These are phyloP conservation scores for Backusella liffmaniae DNA, from an alignment of 192 early-diverging fungal genomes.

Conservation along the genomic window DNA sequence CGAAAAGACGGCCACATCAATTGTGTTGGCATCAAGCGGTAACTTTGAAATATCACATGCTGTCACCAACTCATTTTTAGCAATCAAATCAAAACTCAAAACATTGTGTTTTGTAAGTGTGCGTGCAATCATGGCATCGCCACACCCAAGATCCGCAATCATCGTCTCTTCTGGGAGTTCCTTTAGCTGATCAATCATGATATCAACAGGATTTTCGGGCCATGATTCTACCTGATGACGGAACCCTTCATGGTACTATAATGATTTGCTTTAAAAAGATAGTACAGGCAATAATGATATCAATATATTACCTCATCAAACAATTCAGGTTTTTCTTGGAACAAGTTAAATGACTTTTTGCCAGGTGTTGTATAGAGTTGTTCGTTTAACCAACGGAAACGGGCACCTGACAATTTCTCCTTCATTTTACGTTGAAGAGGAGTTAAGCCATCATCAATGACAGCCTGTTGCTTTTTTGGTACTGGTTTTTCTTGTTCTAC, in stretches of 20 bases:
- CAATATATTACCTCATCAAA: slow-evolving; percentile 71
- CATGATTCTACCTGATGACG: slow-evolving; percentile 86
- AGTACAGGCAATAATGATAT: not conserved
- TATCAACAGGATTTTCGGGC: slow-evolving; percentile 93
- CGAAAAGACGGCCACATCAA: slow-evolving; percentile 89
- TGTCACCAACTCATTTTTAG: slow-evolving; percentile 73
- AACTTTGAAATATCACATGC: slow-evolving; percentile 92
- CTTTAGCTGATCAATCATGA: slow-evolving; percentile 69
- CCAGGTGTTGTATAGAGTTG: slow-evolving; percentile 87
- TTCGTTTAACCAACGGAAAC: slow-evolving; percentile 94
- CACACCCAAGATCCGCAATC: slow-evolving; percentile 95
- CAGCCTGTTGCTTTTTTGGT: not conserved
- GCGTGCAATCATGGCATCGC: slow-evolving; percentile 86
- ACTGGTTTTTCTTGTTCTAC: not conserved
- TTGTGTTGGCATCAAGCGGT: slow-evolving; percentile 62
- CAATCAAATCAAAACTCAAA: slow-evolving; percentile 88
- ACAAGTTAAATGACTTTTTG: slow-evolving; percentile 69
- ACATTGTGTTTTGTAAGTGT: slow-evolving; percentile 63
- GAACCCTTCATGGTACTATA: slow-evolving; percentile 91
- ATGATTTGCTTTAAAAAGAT: not conserved
- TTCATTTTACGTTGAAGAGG: slow-evolving; percentile 39
- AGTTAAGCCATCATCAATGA: slow-evolving; percentile 22
- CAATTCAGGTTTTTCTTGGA: slow-evolving; percentile 80
- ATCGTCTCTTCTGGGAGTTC: slow-evolving; percentile 50
- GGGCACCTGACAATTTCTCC: slow-evolving; percentile 68